A percentile compares a stretch with the other conserved stretches of the same genome.
phyloP scores from a whole-genome alignment of 2,329 filamentous ascomycete species.

The Ceratocystis alfenasii region DNA sequence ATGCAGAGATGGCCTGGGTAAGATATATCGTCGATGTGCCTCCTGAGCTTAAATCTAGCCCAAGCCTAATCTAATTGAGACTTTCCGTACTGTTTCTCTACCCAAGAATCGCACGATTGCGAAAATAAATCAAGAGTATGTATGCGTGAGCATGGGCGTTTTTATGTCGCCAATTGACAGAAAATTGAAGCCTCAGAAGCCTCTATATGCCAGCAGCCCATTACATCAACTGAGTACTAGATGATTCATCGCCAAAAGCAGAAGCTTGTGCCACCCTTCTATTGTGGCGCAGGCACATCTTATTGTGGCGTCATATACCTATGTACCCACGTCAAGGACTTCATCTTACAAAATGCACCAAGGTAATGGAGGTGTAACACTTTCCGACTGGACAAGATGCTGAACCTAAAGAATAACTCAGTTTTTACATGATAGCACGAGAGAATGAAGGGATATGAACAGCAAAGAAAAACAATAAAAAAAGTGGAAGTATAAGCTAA shows the following conservation, averaged over 20 bases:
- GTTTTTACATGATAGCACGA: too few relatives aligned
- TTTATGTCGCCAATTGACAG: not conserved
- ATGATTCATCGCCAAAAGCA: constrained; percentile 18
- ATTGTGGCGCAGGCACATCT: constrained; percentile 11
- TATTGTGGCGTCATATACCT: constrained; percentile 11
- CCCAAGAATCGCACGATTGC: not conserved
- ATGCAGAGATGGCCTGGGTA: not conserved
- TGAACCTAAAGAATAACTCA: too few relatives aligned
- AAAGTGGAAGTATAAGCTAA: too few relatives aligned
- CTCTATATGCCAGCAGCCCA: not conserved
- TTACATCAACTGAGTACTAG: constrained; percentile 1
- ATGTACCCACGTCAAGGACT: not conserved
- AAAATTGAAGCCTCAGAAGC: not conserved
- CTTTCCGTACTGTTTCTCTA: not conserved
- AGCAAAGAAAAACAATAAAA: too few relatives aligned
- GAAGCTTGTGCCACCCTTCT: constrained; percentile 9
- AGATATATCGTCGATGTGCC: not conserved
- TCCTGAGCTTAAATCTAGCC: not conserved
- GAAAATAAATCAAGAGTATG: not conserved
- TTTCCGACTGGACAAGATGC: too few relatives aligned
- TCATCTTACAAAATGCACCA: not conserved
- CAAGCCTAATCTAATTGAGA: not conserved
- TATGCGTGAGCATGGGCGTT: not conserved
- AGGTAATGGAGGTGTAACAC: too few relatives aligned
- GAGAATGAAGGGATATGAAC: too few relatives aligned